Base-by-base conservation (phyloP, 129 eudicot species). In the Artemisia annua region DNA sequence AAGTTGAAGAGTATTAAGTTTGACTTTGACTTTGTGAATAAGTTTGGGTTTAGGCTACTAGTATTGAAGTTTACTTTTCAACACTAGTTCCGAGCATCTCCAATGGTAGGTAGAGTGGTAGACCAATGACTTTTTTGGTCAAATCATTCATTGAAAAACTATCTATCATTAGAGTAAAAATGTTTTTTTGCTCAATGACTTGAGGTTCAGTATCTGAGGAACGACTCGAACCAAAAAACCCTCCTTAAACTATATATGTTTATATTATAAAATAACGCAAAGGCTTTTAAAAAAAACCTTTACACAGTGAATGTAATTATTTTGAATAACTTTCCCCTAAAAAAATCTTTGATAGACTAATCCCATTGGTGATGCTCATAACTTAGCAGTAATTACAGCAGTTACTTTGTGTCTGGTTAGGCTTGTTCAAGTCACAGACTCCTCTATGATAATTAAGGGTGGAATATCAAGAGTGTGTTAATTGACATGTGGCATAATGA, bases 11-110 rank as follows among this genome's bases (percentile, higher is more conserved):
- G 43, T 73, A 48, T 11, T 13, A n/a, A 44, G 16, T 54, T 70
- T 56, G 75, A 17, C 15, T 70, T 69, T 69, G 75, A 17, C 53
- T 70, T 48, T 20, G 13, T 63, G 66, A 18, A 46, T 63, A 32
- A 63, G 12, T 32, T 63, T 4, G n/a, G 49, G 11, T 28, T 63
- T 63, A 30, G 49, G 5, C 46, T 16, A 44, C 43, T 7, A n/a
- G 24, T 66, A 3, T 18, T 2, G 35, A 18, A 44, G 2, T 66
- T 46, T 6, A 66, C 57, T 66, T 54, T 64, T 59, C 5, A 1
- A 8, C 35, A 15, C 20, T 3, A 39, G 44, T 39, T 39, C 44
- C 9, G 9, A 39, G 44, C 44, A 39, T 39, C 44, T 39, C 44
- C 44, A 39, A 39, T 39, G 44, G 44, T 39, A 39, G 44, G 44